Evolutionary conservation across 73 alveolate species (phyloP).

Genomic region (Effrenium voratum): DNA sequence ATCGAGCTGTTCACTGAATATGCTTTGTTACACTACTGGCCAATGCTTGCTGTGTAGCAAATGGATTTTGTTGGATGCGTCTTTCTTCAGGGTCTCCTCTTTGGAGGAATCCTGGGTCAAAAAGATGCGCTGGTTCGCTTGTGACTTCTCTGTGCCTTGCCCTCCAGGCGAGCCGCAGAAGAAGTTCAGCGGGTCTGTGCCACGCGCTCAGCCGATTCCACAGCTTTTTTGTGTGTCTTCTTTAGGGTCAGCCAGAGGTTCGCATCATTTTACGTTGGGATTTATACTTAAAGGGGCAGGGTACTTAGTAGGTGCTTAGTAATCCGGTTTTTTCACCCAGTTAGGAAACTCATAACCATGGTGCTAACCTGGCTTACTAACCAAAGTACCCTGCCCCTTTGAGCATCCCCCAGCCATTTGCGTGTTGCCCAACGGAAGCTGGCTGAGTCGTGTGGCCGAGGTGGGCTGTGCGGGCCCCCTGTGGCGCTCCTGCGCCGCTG

Average conservation of each 20-base stretch:
- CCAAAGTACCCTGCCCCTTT: neutral
- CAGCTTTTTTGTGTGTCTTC: too few species aligned
- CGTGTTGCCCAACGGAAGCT: neutral
- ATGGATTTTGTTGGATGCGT: too few species aligned
- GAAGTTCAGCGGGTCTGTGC: neutral
- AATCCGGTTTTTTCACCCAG: neutral
- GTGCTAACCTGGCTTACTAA: neutral
- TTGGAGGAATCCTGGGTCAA: too few species aligned
- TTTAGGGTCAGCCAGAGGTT: too few species aligned
- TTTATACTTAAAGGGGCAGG: neutral
- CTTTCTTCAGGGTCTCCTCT: too few species aligned
- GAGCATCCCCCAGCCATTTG: neutral
- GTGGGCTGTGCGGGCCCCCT: constrained; percentile 33
- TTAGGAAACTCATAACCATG: neutral
- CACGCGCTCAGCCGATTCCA: neutral
- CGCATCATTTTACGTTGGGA: too few species aligned
- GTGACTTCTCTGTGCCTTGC: too few species aligned
- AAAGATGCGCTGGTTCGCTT: too few species aligned
- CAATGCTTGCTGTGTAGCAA: too few species aligned
- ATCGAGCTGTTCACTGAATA: too few species aligned
- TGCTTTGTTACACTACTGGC: too few species aligned
- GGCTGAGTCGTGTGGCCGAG: neutral
- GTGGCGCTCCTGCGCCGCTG: constrained; percentile 46
- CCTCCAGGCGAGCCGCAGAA: neutral
- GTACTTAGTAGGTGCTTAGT: neutral